phyloP scores from a whole-genome alignment of 768 basidiomycete species.

The Lactarius quietus region DNA sequence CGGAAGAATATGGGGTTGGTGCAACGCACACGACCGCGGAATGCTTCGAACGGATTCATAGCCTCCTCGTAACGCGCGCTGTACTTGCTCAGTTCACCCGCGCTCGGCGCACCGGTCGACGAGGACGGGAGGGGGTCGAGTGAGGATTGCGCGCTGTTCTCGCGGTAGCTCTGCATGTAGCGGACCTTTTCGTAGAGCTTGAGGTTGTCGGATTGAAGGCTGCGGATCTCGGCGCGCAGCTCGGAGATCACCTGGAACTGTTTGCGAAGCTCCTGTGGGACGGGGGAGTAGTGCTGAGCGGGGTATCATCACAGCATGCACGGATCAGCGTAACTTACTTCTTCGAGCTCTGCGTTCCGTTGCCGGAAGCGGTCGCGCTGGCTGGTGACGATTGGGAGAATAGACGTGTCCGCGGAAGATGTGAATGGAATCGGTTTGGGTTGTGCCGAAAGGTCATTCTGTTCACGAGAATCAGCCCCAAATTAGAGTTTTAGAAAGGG shows the following conservation, averaged over 20 bases:
- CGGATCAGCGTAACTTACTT: too few species aligned
- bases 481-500: not conserved
- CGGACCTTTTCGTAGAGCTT: conserved; percentile 99
- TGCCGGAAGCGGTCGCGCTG: conserved; percentile 98
- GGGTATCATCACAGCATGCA: conserved; percentile 3
- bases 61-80: conserved; percentile 90
- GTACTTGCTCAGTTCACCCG: conserved; percentile 86
- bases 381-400: conserved; percentile 96
- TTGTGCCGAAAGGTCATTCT: conserved; percentile 36
- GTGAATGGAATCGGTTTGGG: conserved; percentile 68
- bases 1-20: not conserved
- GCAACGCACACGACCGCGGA: conserved; percentile 82
- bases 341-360: conserved; percentile 95
- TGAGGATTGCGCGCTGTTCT: conserved; percentile 64
- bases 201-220: conserved; percentile 90
- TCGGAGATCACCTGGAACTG: conserved; percentile 95
- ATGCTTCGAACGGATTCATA: conserved; percentile 98
- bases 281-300: not conserved
- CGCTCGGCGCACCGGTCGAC: conserved; percentile 34
- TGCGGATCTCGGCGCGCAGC: conserved; percentile 87
- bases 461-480: not conserved
- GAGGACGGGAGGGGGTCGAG: conserved; percentile 58
- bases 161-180: conserved; percentile 96
- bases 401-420: conserved; percentile 83
- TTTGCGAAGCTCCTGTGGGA: conserved; percentile 80